phyloP scores from a whole-genome alignment of 306 rosid genomes.

The Quercus glauca region DNA sequence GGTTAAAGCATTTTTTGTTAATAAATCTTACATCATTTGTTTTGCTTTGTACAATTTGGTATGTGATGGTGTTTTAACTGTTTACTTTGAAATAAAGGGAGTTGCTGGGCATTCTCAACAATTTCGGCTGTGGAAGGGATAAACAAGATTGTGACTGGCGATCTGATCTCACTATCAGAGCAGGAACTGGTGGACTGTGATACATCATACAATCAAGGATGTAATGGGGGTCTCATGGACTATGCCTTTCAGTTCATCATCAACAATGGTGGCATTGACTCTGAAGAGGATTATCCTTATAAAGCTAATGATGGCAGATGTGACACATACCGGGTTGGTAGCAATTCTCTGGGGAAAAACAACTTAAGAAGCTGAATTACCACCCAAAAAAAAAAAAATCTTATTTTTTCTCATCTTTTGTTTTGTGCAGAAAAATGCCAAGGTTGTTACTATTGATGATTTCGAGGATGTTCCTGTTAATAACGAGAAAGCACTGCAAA shows the following conservation, averaged over 20 bases:
- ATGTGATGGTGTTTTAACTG: not conserved
- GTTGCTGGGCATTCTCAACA: conserved; percentile 94
- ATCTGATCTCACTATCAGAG: conserved; percentile 70
- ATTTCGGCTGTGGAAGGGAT: conserved; percentile 74
- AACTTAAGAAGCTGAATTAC: not conserved
- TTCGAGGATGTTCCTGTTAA: conserved; percentile 65
- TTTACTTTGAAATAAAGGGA: conserved; percentile 42
- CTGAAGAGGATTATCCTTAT: conserved; percentile 83
- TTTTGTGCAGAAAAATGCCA: conserved; percentile 68
- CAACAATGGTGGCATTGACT: conserved; percentile 77
- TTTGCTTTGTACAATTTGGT: not conserved
- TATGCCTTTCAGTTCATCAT: conserved; percentile 76
- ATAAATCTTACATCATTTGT: not conserved
- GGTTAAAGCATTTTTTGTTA: not conserved
- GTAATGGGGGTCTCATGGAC: conserved; percentile 82
- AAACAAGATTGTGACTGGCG: conserved; percentile 77
- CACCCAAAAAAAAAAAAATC: not conserved
- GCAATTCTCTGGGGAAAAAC: not conserved
- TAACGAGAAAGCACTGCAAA: conserved; percentile 61
- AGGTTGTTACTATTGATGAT: conserved; percentile 59
- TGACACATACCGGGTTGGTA: conserved; percentile 56
- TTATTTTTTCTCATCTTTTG: not conserved
- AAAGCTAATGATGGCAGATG: conserved; percentile 50
- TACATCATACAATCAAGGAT: conserved; percentile 63
- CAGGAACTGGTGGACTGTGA: conserved; percentile 92